Evolutionary conservation across 2,329 filamentous ascomycete genomes (phyloP), one percentile per base, ranked within the genome.

Genomic region (Ophiostoma quercus): DNA sequence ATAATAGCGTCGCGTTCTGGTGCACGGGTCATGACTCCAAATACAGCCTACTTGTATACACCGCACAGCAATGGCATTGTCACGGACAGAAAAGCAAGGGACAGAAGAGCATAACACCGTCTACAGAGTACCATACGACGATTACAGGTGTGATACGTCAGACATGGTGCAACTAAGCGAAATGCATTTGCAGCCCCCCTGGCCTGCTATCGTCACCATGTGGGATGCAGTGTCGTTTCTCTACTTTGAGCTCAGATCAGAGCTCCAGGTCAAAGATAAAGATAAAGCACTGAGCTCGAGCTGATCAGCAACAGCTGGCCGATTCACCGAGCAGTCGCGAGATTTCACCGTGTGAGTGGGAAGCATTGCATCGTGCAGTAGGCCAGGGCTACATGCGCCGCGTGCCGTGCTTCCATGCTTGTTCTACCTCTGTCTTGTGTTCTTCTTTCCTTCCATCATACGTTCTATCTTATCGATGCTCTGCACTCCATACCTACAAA

Each of bases 281-380:
- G 9, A 7, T 14, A 57, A 8, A 12, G 22, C 51, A 25, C 51
- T 16, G 8, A 25, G 51, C 51, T 29, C 5, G n/a, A 57, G 51
- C 51, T 57, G 8, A 22, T 25, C 51, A 34, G 7, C n/a, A 12
- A 62, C 60, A 16, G 16, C 41, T 57, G 11, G 34, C 62, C 32
- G 34, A 65, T 22, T 39, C 62, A 7, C 62, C 62, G 62, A 65
- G 34, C 32, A n/a, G 32, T 65, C 14, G 62, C 62, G 34, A 65
- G 62, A 65, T 39, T 65, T 39, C 62, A 39, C 62, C 62, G 62
- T 37, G 62, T 65, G 62, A n/a, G 60, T 65, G 62, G 62, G 62
- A 63, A 9, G 32, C 62, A 37, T 22, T 39, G 16, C 14, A 63
- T 63, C 60, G 60, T 63, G 60, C 29, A 63, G 60, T 63, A 32